Base-by-base conservation (phyloP, 2,329 filamentous ascomycete genomes). In the Monilinia laxa region DNA sequence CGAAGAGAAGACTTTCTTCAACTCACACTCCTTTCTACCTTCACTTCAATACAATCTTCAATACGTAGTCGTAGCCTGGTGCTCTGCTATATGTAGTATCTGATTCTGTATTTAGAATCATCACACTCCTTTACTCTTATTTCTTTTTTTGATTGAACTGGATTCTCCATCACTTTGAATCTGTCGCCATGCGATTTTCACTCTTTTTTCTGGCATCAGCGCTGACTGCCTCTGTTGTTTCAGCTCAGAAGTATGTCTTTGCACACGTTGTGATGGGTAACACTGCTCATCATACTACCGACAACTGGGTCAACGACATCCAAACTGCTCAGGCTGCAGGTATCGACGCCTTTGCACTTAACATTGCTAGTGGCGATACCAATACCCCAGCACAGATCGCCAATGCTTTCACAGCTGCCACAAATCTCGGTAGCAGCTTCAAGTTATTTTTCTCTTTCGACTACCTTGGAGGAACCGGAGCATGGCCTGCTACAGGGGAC, bases 321-420 rank as follows among this genome's bases (percentile, higher is more conserved):
- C 64, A 69, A 3, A 70, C 74, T 12, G 77, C 77, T 2, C 70
- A 74, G 60, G 73, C 75, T 18, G 76, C 77, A 2, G 78, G 79
- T 42, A 77, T 79, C 62, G 77, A 79, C 67, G 77, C 76, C 1
- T 79, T 78, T 62, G 76, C 74, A 9, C 68, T 79, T 25, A 78
- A 79, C 63, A 75, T 76, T 35, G 77, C 72, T 10, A 73, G 72
- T 23, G 66, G 68, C 9, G 75, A 77, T 42, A 35, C 65, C 6
- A 76, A 76, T 47, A 80, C 78, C 1, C 72, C 73, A 18, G 69
- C 62, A 18, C 77, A 78, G 66, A 70, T 78, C 12, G 71, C 71
- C 35, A 71, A 77, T 45, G 77, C 77, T 1, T 79, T 78, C 57
- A 67, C 70, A 25, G 73, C 76, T 38, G 77, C 77, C n/a, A 70